phyloP scores from a whole-genome alignment of 345 rosid species.

The Lumnitzera racemosa region DNA sequence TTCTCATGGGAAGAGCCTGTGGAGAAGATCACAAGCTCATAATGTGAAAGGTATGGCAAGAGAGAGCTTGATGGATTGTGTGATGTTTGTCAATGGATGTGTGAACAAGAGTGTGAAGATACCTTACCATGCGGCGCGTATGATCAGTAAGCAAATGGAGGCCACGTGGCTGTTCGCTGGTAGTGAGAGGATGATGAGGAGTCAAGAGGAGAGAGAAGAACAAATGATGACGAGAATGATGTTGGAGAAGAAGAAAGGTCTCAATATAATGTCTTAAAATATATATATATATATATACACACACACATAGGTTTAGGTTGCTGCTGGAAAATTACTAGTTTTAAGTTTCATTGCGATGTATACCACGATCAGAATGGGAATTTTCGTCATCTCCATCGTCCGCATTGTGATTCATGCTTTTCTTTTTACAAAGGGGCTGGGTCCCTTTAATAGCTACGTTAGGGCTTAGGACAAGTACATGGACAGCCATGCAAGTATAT shows the following conservation, averaged over 20 bases:
- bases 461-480: too few relatives aligned
- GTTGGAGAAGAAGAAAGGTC: neutral
- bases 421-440: too few relatives aligned
- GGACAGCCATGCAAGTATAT: too few relatives aligned
- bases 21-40: conserved; percentile 91
- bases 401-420: too few relatives aligned
- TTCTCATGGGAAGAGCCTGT: conserved; percentile 68
- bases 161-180: conserved; percentile 45
- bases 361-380: too few relatives aligned
- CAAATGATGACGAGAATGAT: neutral
- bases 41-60: conserved; percentile 64
- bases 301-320: too few relatives aligned
- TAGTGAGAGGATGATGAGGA: conserved; percentile 2
- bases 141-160: conserved; percentile 66
- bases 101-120: conserved; percentile 19
- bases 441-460: too few relatives aligned
- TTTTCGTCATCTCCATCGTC: too few relatives aligned
- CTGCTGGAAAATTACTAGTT: too few relatives aligned
- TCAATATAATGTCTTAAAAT: too few relatives aligned
- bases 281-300: too few relatives aligned
- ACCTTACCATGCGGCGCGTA: conserved; percentile 50
- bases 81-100: conserved; percentile 43
- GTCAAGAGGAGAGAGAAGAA: neutral
- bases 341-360: too few relatives aligned
- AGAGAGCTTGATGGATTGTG: conserved; percentile 85